Conservation (phyloP, 768 basidiomycete genomes). For the Boletellus ananas region DNA sequence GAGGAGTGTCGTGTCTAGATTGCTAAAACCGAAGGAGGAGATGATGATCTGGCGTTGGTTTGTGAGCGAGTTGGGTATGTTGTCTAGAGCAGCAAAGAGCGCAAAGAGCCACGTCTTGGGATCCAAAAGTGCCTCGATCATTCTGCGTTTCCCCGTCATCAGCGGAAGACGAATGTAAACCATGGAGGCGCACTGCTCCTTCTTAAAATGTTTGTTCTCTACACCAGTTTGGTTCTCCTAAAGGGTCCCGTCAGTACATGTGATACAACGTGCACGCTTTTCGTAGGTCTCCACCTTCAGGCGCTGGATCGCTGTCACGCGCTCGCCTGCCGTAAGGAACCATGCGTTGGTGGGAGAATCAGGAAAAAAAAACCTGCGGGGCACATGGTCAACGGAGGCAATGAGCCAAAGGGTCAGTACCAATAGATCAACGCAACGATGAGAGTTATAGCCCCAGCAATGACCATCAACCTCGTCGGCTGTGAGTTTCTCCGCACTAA, state of each 20-base stretch:
- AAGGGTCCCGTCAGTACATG: background rate
- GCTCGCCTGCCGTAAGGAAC: conserved; percentile 68
- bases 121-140: conserved; percentile 64
- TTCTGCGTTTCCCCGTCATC: conserved; percentile 33
- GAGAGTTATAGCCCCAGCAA: conserved; percentile 60
- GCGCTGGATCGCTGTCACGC: conserved; percentile 56
- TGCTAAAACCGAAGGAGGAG: conserved; percentile 59
- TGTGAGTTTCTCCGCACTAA: background rate
- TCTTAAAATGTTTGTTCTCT: conserved; percentile 80
- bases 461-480: conserved; percentile 57
- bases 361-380: conserved; percentile 59
- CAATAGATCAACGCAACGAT: conserved; percentile 50
- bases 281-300: conserved; percentile 46
- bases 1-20: conserved; percentile 65
- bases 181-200: conserved; percentile 56
- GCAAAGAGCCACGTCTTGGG: conserved; percentile 79
- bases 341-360: conserved; percentile 72
- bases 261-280: background rate
- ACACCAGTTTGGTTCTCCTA: conserved; percentile 77
- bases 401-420: conserved; percentile 28
- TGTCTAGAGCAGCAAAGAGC: conserved; percentile 56
- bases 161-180: background rate
- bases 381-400: background rate
- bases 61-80: conserved; percentile 63
- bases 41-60: conserved; percentile 67